Conservation (phyloP, 805 yeast genomes). For the Diddensiella caesifluorescens region DNA sequence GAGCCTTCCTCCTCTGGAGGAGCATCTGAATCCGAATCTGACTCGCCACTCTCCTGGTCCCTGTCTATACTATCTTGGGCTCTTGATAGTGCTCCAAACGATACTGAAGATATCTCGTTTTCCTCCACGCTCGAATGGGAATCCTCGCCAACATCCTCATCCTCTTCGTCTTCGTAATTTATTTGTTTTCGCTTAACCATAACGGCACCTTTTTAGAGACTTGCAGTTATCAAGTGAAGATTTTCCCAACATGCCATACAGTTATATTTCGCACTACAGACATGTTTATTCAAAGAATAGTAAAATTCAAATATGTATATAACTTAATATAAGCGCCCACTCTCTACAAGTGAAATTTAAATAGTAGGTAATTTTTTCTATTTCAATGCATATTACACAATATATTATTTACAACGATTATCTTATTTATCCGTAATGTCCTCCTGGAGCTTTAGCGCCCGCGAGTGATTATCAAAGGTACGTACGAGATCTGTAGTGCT, state of each 20-base stretch:
- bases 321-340: no score
- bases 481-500: slow-evolving; percentile 58
- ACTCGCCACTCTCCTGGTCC: slow-evolving; percentile 13
- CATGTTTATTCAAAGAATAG: no score
- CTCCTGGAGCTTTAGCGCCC: slow-evolving; percentile 69
- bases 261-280: no score
- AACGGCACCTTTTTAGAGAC: no score
- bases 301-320: no score
- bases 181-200: no score
- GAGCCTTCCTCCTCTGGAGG: slow-evolving; percentile 18
- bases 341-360: no score
- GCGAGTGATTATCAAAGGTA: slow-evolving; percentile 73
- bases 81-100: slow-evolving; percentile 28
- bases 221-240: no score
- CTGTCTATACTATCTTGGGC: slow-evolving; percentile 23
- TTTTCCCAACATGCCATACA: no score
- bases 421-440: slow-evolving; percentile 41
- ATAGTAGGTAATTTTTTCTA: no score
- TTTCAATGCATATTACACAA: not conserved
- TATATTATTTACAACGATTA: not conserved
- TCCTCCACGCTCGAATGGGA: no score
- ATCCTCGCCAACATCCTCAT: no score
- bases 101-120: slow-evolving; percentile 17
- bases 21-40: slow-evolving; percentile 18
- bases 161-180: slow-evolving; percentile 8